Conservation (phyloP, 495 filamentous ascomycete genomes). For the Podospora pseudocomata region DNA sequence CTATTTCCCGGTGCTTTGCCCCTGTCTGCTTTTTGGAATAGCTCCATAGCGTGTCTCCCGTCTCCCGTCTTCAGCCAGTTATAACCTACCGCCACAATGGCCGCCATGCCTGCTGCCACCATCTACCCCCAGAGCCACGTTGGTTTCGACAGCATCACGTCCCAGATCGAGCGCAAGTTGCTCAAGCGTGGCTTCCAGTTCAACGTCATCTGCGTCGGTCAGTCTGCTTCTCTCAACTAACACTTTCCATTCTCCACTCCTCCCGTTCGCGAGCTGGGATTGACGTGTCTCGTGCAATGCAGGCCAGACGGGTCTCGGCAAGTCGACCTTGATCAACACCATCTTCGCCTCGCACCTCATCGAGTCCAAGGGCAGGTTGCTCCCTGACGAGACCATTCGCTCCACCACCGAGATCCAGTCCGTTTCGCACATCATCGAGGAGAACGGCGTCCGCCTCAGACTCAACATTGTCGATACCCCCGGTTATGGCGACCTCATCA, state of each 20-base stretch:
- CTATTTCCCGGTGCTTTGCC: background rate
- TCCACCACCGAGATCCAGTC: constrained; percentile 97
- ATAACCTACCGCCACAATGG: constrained; percentile 38
- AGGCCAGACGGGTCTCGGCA: constrained; percentile 98
- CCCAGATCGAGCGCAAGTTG: constrained; percentile 97
- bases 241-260: constrained; percentile 9
- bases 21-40: constrained; percentile 46
- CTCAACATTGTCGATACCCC: constrained; percentile 97
- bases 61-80: constrained; percentile 12
- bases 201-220: constrained; percentile 99
- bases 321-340: constrained; percentile 99
- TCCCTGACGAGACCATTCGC: constrained; percentile 87
- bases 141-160: constrained; percentile 98
- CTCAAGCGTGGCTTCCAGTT: constrained; percentile 99
- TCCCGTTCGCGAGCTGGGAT: constrained; percentile 23
- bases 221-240: constrained; percentile 40
- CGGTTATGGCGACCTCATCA: constrained; percentile 89
- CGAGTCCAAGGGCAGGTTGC: constrained; percentile 92
- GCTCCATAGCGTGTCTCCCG: constrained; percentile 10
- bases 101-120: constrained; percentile 42
- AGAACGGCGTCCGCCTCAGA: constrained; percentile 96
- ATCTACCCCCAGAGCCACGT: constrained; percentile 95
- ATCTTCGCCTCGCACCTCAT: constrained; percentile 99
- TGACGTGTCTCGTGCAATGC: constrained; percentile 39
- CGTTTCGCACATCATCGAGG: constrained; percentile 97